Base-by-base conservation (phyloP, 495 filamentous ascomycete species). In the Daldinia caldariorum region DNA sequence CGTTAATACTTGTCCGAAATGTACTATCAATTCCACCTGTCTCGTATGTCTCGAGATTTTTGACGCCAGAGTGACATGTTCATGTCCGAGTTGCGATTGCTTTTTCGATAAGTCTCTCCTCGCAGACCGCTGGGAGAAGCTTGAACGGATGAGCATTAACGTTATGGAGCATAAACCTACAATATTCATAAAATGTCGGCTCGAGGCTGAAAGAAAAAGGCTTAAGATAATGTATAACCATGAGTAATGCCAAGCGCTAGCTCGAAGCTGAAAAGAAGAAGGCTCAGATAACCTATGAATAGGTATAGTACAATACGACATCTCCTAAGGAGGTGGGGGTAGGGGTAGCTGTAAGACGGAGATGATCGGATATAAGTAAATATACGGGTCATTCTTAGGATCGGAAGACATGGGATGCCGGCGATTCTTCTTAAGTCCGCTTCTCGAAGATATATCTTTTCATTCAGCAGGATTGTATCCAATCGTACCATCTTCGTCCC, bases 361-460 rank as follows among this genome's bases (percentile, higher is more conserved):
- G 43, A 47, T 47, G 18, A 47, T 47, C 43, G 43, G 43, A 47
- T 20, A 20, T 47, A 6, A 3, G 43, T 20, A 47, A 20, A 47
- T 47, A 20, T 47, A 47, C 43, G 8, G 18, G 39, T 43, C 16
- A 20, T 45, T 43, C 6, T 2, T 16, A 20, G 14, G 26, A 26
- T 3, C 26, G 26, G 26, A 26, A 26, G 26, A 26, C 26, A 26
- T 26, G 26, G 26, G 26, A 26, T 45, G 0, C 6, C 54, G 62
- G 54, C 39, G 41, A 58, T 65, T 58, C 62, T 37, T 34, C 54
- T 65, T 65, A 58, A 58, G 16, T 65, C 62, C 62, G 62, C 20
- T 26, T 41, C 12, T 6, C 4, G 49, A 3, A 22, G 9, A 47
- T 47, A 47, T 22, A 47, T 47, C 18, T 47, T 16, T 18, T 20